phyloP scores from a whole-genome alignment of 192 early-diverging fungal species.

The Phlyctochytrium bullatum region DNA sequence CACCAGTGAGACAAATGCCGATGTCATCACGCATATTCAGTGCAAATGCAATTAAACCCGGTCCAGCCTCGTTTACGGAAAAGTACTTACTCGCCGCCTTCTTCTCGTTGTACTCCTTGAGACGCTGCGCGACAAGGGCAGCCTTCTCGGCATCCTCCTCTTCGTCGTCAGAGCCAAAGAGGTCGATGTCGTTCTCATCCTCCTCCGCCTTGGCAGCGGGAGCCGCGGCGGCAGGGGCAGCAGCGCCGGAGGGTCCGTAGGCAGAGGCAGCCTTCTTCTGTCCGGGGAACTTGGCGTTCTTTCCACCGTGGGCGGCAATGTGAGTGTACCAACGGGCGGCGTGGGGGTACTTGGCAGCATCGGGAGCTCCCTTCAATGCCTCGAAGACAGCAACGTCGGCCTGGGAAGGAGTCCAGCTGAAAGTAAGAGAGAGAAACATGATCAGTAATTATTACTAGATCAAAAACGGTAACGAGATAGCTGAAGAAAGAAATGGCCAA shows the following conservation, averaged over 20 bases:
- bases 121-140: slow-evolving; percentile 79
- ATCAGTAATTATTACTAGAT: background rate
- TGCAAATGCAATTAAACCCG: background rate
- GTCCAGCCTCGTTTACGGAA: no score
- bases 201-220: slow-evolving; percentile 10
- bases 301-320: slow-evolving; percentile 56
- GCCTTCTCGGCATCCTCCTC: slow-evolving; percentile 90
- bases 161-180: slow-evolving; percentile 56
- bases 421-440: background rate
- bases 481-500: no score
- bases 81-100: slow-evolving; percentile 68
- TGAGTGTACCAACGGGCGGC: slow-evolving; percentile 95
- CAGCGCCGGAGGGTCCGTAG: slow-evolving; percentile 58
- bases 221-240: slow-evolving; percentile 22
- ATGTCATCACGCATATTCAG: slow-evolving; percentile 24
- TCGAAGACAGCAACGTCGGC: slow-evolving; percentile 88
- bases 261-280: slow-evolving; percentile 49
- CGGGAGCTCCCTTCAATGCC: slow-evolving; percentile 68
- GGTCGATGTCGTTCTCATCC: slow-evolving; percentile 14
- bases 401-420: slow-evolving; percentile 57
- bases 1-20: slow-evolving; percentile 32
- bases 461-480: background rate
- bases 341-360: slow-evolving; percentile 75
- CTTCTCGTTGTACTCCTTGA: slow-evolving; percentile 88
- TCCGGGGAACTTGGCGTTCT: slow-evolving; percentile 44